phyloP scores from a whole-genome alignment of 768 basidiomycete species.

The Cystoderma amianthinum region DNA sequence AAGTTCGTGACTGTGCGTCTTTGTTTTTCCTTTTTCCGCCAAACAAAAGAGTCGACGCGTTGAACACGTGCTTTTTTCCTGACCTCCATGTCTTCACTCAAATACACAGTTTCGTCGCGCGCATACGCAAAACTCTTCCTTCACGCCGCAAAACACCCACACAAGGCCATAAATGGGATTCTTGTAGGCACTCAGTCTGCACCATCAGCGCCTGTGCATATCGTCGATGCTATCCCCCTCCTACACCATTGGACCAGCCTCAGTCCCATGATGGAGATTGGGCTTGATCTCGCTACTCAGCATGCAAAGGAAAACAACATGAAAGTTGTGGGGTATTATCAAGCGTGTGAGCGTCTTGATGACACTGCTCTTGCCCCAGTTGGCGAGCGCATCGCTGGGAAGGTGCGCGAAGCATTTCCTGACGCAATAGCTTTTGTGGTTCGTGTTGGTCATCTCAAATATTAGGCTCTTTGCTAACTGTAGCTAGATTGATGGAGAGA shows the following conservation, averaged over 20 bases:
- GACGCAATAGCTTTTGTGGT: constrained; percentile 70
- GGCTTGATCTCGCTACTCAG: constrained; percentile 59
- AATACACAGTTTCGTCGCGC: constrained; percentile 48
- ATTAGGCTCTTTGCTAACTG: neutral
- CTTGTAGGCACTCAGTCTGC: constrained; percentile 48
- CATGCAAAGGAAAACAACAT: constrained; percentile 50
- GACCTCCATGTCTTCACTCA: constrained; percentile 9
- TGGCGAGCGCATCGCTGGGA: constrained; percentile 54
- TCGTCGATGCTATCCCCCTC: constrained; percentile 67
- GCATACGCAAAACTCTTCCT: constrained; percentile 73
- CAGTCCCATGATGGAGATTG: constrained; percentile 83
- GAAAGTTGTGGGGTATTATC: constrained; percentile 67
- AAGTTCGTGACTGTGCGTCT: too few species aligned
- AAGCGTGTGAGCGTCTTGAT: constrained; percentile 60
- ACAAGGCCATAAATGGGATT: constrained; percentile 69
- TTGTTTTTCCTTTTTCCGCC: too few species aligned
- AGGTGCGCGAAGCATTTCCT: constrained; percentile 44
- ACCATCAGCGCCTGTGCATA: constrained; percentile 25
- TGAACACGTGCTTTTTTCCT: too few species aligned
- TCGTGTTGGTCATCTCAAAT: constrained; percentile 21
- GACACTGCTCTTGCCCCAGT: constrained; percentile 57
- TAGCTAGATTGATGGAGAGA: constrained; percentile 52
- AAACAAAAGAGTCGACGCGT: too few species aligned
- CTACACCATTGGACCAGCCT: constrained; percentile 83
- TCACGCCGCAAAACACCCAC: constrained; percentile 77